Percentiles rank a stretch among this genome's conserved stretches.
These are phyloP conservation scores for Mycosphaerella arachidis DNA, from an alignment of 2,329 filamentous ascomycete species.

Conservation along the genomic window DNA sequence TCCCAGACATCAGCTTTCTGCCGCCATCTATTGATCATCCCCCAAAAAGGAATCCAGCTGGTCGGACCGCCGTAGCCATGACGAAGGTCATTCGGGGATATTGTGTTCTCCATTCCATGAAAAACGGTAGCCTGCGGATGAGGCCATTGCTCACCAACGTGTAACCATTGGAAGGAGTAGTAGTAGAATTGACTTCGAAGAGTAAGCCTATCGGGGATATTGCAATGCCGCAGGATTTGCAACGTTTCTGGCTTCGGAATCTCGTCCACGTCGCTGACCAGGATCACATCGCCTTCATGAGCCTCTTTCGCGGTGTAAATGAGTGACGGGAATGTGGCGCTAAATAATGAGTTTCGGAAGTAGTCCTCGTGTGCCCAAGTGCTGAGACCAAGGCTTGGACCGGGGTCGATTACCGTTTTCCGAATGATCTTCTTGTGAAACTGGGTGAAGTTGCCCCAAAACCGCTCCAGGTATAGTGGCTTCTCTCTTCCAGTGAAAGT, in stretches of 20 bases:
- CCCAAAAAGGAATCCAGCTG: conserved; percentile 12
- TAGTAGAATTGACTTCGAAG: conserved; percentile 28
- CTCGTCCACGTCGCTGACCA: conserved; percentile 60
- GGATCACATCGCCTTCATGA: conserved; percentile 49
- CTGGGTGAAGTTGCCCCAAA: conserved; percentile 48
- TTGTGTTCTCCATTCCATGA: conserved; percentile 43
- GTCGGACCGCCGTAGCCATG: conserved; percentile 33
- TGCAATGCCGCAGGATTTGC: conserved; percentile 24
- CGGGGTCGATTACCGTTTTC: conserved; percentile 47
- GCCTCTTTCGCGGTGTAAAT: conserved; percentile 40
- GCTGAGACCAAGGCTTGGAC: conserved; percentile 36
- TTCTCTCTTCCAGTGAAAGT: conserved; percentile 58
- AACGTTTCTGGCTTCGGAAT: conserved; percentile 41
- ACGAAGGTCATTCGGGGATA: conserved; percentile 53
- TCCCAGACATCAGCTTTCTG: conserved; percentile 47
- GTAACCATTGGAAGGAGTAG: conserved; percentile 31
- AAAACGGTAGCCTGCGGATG: conserved; percentile 60
- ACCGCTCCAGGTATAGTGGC: conserved; percentile 50
- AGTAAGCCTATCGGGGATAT: conserved; percentile 26
- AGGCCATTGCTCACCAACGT: conserved; percentile 43
- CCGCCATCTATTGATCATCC: conserved; percentile 20
- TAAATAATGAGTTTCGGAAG: conserved; percentile 55
- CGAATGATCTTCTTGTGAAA: conserved; percentile 61
- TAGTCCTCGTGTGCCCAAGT: conserved; percentile 52
- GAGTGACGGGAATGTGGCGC: conserved; percentile 52